Base-by-base conservation (phyloP, 1,139 yeast genomes). In the Blastobotrys capitulatus region DNA sequence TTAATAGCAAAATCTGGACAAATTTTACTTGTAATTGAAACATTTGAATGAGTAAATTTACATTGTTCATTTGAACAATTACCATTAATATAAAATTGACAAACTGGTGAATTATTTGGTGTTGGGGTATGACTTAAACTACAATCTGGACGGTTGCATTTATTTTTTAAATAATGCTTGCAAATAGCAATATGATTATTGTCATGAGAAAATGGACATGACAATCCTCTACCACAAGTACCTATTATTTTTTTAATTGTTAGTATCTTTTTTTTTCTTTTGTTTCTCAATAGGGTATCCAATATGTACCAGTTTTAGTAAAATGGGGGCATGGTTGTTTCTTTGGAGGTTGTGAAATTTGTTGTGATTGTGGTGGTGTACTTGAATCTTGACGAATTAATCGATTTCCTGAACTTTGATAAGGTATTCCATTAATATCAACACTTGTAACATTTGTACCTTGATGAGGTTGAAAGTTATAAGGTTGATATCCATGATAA, bases 1-100 rank as follows among this genome's bases (percentile, higher is more conserved):
- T 78, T 77, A 34, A 81, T 60, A 1, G 90, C 76, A 69, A 86
- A 86, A 31, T 78, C 81, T 29, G 86, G 71, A 59, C 95, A 86
- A 0, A 79, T 70, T 6, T 79, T 71, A 32, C 72, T 74, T 10
- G 70, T 64, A 12, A 69, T 64, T 22, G 67, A 66, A 1, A 73
- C 67, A 48, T 75, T 63, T 60, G 69, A 72, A 61, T 83, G 95
- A 26, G 77, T 70, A 60, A 72, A 86, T 32, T 66, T 67, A 61
- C 95, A 86, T 29, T 72, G 65, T 2, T 66, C 59, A 53, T 83
- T 82, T 13, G 72, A 67, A 63, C 95, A 86, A 35, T 67, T 63
- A 2, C 76, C 79, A 9, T 67, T 66, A 38, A 76, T 66, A 57
- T 66, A 79, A 61, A 76, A 83, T 26, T 68, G 70, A 60, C 95